Percentiles rank a stretch among this genome's conserved stretches.
Conservation (phyloP, 148 eudicot species). For the Selenicereus undatus region DNA sequence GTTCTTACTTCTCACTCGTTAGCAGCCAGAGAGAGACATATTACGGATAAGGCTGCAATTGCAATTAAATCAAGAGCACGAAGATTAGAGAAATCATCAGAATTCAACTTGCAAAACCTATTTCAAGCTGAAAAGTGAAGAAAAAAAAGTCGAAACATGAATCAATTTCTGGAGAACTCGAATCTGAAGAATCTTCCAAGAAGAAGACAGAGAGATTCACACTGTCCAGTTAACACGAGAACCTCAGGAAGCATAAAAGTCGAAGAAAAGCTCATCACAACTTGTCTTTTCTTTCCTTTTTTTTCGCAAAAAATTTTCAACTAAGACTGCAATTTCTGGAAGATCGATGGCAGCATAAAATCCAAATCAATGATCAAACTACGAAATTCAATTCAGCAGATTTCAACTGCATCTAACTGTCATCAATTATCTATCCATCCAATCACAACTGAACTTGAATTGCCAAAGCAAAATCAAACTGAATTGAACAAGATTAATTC, state of each 20-base stretch:
- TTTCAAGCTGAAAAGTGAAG: too few species aligned
- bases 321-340: neutral
- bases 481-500: neutral
- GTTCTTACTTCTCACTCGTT: neutral
- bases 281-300: neutral
- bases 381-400: slow-evolving; percentile 3
- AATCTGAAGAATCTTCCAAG: slow-evolving; percentile 11
- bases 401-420: slow-evolving; percentile 12
- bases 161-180: neutral
- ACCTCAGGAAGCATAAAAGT: neutral
- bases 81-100: neutral
- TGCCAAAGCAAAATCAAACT: neutral
- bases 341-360: neutral
- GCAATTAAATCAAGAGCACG: neutral
- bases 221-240: slow-evolving; percentile 20
- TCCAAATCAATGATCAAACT: neutral
- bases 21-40: neutral
- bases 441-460: slow-evolving; percentile 3
- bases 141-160: neutral
- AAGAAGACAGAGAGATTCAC: neutral
- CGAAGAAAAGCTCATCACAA: slow-evolving; percentile 3
- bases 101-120: slow-evolving; percentile 6
- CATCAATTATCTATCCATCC: neutral
- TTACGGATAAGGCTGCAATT: neutral
- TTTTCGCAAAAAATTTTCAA: neutral